Evolutionary conservation across 202 grass and related monocot species (phyloP).

Genomic region (Setaria viridis): DNA sequence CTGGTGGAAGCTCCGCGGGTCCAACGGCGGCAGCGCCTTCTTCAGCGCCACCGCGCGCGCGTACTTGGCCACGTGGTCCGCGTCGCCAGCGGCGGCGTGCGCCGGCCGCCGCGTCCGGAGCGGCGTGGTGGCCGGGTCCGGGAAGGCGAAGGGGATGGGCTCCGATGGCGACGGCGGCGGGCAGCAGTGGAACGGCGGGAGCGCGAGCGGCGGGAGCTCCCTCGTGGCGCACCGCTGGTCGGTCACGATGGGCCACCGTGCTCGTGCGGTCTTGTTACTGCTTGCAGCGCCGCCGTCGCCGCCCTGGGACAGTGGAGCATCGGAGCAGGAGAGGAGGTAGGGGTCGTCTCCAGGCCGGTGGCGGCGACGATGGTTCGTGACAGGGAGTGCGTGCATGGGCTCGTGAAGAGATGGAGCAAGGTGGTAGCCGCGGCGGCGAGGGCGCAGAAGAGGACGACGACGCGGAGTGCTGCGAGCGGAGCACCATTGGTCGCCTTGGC

Average conservation of each 20-base stretch:
- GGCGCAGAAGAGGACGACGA: slow-evolving; percentile 14
- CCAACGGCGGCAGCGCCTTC: slow-evolving; percentile 23
- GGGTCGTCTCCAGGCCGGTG: slow-evolving; percentile 29
- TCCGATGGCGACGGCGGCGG: slow-evolving; percentile 25
- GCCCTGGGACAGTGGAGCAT: neutral
- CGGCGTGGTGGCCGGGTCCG: slow-evolving; percentile 33
- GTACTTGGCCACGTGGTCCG: slow-evolving; percentile 58
- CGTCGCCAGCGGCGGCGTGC: slow-evolving; percentile 18
- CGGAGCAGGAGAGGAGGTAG: slow-evolving; percentile 27
- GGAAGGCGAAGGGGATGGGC: slow-evolving; percentile 49
- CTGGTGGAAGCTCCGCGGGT: slow-evolving; percentile 67
- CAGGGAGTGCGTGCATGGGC: slow-evolving; percentile 28
- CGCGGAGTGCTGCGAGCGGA: neutral
- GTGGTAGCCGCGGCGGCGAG: neutral
- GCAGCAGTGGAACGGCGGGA: slow-evolving; percentile 53
- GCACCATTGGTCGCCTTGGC: neutral
- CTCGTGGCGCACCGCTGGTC: neutral
- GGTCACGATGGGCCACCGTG: neutral
- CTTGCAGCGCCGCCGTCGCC: neutral
- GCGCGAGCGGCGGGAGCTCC: neutral
- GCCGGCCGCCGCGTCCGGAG: slow-evolving; percentile 42
- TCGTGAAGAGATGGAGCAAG: neutral
- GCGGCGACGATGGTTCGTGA: slow-evolving; percentile 24
- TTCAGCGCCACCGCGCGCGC: slow-evolving; percentile 43
- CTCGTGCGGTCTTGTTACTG: neutral